Base-by-base conservation (phyloP, 2,329 filamentous ascomycete species). In the Madurella mycetomatis region DNA sequence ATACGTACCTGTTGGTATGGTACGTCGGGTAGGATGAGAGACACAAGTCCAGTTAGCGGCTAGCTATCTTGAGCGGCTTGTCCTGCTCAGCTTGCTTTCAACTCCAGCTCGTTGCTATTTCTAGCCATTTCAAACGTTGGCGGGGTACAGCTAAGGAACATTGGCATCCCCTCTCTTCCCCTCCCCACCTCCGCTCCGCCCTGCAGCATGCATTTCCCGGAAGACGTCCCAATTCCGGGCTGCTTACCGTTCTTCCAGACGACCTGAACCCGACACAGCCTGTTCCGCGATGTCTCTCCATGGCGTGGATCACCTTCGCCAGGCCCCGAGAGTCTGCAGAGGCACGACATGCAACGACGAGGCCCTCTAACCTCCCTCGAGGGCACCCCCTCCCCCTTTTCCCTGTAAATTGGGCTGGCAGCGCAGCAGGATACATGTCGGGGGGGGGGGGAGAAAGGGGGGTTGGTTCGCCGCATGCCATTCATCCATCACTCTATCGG, bases 311-410 rank as follows among this genome's bases (percentile, higher is more conserved):
- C 34, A 12, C 7, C 16, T 37, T 8, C 18, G 18, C 25, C 46
- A 34, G 41, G 30, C 13, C n/a, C 16, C 34, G 51, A 42, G 32
- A 31, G 48, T 42, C 15, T n/a, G 17, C 17, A 19, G 44, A 47
- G 52, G 52, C 47, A 47, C 52, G 30, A 50, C 42, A 54, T 54
- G 51, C 51, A 43, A 15, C 16, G 15, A 7, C 25, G n/a, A 30
- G 37, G 47, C 42, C 41, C 47, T 25, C 7, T 25, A 25, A 25
- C 25, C 25, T 25, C 25, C 25, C 25, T 25, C 7, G 25, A 25
- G 7, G 25, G n/a, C n/a, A n/a, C n/a, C n/a, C n/a, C n/a, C n/a
- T n/a, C n/a, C 25, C 25, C 18, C n/a, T 2, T 15, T 18, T 25
- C 2, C 5, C 19, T 42, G 19, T n/a, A 41, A 16, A 46, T 49